Evolutionary conservation across 148 eudicot species (phyloP), one percentile per base, ranked within the genome.

Genomic region (Persicaria maculosa): DNA sequence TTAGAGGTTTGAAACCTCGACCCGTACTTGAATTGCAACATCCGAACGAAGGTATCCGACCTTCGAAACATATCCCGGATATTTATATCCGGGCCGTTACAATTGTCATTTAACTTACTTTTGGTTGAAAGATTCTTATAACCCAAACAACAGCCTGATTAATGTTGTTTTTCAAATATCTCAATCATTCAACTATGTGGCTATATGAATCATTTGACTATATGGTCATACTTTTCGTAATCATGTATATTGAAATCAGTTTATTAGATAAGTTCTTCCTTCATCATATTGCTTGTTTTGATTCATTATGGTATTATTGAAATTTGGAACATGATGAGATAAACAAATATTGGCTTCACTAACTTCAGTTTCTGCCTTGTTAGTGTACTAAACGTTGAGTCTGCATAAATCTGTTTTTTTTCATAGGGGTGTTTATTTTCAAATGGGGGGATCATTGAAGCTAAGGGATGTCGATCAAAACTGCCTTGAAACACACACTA

Each of bases 381-480:
- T 14, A 6, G 9, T 7, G 52, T 10, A 10, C 0, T 9, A 6
- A 48, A 48, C 14, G 15, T 48, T 3, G 12, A 64, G 5, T 50
- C 15, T 16, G 68, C 36, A 3, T 15, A n/a, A n/a, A n/a, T n/a
- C n/a, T n/a, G 1, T 31, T 31, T 31, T 31, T 74, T 80, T 72
- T 80, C 79, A 85, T 93, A 95, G 98, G 85, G 96, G 97, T 70
- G 85, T 89, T 75, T 95, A 95, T 81, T 95, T 95, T 78, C 92
- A 89, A 83, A 80, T 86, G 61, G 90, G 86, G 50, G 87, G 81
- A 73, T 81, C 79, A 69, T 80, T 90, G 76, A 95, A 89, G 85
- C 91, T 95, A 40, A n/a, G 98, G 98, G 76, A 86, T 92, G 93
- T 79, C 98, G 72, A 88, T 86, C 11, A 79, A 71, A 73, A 81